These are phyloP conservation scores for Tetradesmus lagerheimii DNA, from an alignment of 139 green algal genomes.

Conservation along the genomic window DNA sequence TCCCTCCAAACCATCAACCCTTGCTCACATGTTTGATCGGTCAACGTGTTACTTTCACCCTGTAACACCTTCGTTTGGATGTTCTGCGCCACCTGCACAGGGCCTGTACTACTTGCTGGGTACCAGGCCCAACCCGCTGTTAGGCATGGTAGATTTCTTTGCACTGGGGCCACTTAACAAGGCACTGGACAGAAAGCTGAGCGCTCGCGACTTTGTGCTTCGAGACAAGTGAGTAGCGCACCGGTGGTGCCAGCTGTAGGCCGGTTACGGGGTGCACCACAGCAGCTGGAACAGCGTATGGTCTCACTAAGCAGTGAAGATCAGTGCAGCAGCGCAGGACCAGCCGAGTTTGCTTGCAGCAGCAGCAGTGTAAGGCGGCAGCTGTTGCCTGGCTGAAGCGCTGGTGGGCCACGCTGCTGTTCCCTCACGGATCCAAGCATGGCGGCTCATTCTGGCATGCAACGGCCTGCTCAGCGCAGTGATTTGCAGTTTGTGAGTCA, in stretches of 20 bases:
- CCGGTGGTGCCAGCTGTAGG: not conserved
- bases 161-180: slow-evolving; percentile 68
- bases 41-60: not conserved
- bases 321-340: not conserved
- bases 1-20: not conserved
- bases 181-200: slow-evolving; percentile 58
- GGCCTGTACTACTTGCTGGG: slow-evolving; percentile 70
- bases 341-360: not conserved
- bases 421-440: no score
- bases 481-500: no score
- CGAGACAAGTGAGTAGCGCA: slow-evolving; percentile 57
- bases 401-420: no score
- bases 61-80: not conserved
- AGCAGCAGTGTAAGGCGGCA: no score
- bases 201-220: slow-evolving; percentile 59
- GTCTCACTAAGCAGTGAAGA: not conserved
- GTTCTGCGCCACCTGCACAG: slow-evolving; percentile 51
- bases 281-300: not conserved
- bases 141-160: slow-evolving; percentile 87
- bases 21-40: not conserved
- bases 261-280: not conserved
- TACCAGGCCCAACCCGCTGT: slow-evolving; percentile 65
- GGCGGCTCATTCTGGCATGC: no score
- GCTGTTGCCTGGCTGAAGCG: not conserved
- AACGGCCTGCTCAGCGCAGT: no score